Evolutionary conservation across 2,329 filamentous ascomycete genomes (phyloP).

Genomic region (Aspergillus intermedius): DNA sequence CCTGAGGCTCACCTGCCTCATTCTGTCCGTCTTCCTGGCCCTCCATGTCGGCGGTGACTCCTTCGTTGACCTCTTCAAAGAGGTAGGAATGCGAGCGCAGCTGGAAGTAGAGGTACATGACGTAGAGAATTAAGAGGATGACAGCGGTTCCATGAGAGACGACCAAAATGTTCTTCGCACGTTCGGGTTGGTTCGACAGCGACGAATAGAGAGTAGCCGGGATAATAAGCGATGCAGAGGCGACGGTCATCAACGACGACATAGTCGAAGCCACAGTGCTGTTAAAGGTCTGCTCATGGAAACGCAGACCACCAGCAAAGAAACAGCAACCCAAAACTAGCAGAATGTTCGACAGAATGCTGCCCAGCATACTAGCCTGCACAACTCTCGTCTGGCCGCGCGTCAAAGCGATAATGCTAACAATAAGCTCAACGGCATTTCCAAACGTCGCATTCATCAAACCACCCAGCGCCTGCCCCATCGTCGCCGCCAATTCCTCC

Average conservation of each 20-base stretch:
- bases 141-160: conserved; percentile 71
- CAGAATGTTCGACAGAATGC: conserved; percentile 88
- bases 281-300: conserved; percentile 60
- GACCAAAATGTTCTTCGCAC: conserved; percentile 55
- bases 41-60: conserved; percentile 35
- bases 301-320: conserved; percentile 64
- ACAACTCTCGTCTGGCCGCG: conserved; percentile 88
- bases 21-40: conserved; percentile 31
- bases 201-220: conserved; percentile 68
- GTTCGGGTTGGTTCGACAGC: conserved; percentile 37
- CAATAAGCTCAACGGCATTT: conserved; percentile 61
- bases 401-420: conserved; percentile 79
- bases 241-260: conserved; percentile 66
- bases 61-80: conserved; percentile 50
- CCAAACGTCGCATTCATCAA: conserved; percentile 62
- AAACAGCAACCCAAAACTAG: conserved; percentile 80
- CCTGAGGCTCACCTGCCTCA: conserved; percentile 24
- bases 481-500: conserved; percentile 54
- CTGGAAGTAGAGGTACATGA: conserved; percentile 72
- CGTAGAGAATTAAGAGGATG: conserved; percentile 67
- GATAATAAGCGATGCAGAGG: conserved; percentile 71
- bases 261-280: conserved; percentile 46
- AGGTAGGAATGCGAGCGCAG: conserved; percentile 66
- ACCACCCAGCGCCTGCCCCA: conserved; percentile 57
- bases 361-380: conserved; percentile 96